Conservation (phyloP, 2,329 filamentous ascomycete genomes). For the Aspergillus hiratsukae region DNA sequence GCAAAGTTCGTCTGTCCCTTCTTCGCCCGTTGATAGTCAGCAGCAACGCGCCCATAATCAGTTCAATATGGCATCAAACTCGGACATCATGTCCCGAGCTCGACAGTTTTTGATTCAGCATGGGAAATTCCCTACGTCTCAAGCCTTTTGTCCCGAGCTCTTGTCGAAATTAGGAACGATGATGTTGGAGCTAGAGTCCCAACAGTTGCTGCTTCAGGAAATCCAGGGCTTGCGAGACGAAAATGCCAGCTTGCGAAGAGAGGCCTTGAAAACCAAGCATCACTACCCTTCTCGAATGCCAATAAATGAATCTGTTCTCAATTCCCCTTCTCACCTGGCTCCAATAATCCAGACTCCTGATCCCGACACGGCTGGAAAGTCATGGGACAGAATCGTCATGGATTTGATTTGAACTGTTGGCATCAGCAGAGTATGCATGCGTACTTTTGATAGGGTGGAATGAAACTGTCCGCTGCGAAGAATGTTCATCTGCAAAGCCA, state of each 20-base stretch:
- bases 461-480: too few species aligned
- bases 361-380: slow-evolving; percentile 13
- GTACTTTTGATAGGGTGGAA: too few species aligned
- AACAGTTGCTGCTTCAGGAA: slow-evolving; percentile 15
- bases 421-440: too few species aligned
- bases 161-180: slow-evolving; percentile 19
- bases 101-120: slow-evolving; percentile 9
- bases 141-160: slow-evolving; percentile 15
- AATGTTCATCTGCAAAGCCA: too few species aligned
- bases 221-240: slow-evolving; percentile 17
- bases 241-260: slow-evolving; percentile 18
- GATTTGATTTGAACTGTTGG: slow-evolving; percentile 18
- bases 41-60: not conserved
- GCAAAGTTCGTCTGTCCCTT: not conserved
- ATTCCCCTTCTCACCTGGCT: slow-evolving; percentile 2
- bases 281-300: slow-evolving; percentile 14
- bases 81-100: slow-evolving; percentile 4
- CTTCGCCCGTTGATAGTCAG: not conserved
- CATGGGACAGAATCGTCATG: slow-evolving; percentile 23
- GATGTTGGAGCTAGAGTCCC: slow-evolving; percentile 19
- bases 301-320: slow-evolving; percentile 6
- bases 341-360: slow-evolving; percentile 8
- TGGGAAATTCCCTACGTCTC: slow-evolving; percentile 7
- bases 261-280: not conserved
- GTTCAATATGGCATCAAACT: not conserved